Evolutionary conservation across 2,329 filamentous ascomycete genomes (phyloP).

Genomic region (Cordyceps militaris): DNA sequence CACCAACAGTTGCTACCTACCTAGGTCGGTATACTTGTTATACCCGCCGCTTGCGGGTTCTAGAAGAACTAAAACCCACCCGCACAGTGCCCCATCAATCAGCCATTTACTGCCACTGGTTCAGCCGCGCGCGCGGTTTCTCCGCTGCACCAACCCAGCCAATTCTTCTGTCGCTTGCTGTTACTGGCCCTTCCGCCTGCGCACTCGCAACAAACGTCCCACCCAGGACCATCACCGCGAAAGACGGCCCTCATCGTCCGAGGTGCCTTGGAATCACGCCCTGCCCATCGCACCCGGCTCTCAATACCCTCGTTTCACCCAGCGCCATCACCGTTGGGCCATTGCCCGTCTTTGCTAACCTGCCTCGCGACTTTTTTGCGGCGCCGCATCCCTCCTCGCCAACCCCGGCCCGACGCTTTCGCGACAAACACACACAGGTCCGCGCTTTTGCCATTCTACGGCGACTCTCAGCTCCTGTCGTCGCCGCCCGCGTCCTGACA

Average conservation of each 20-base stretch:
- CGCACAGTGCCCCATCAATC: background rate
- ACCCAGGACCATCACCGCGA: background rate
- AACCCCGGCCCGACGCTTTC: background rate
- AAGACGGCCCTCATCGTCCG: background rate
- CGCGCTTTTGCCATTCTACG: background rate
- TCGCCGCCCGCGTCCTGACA: background rate
- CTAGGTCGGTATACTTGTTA: no score
- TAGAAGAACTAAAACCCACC: background rate
- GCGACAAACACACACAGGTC: conserved; percentile 9
- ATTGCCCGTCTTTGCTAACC: background rate
- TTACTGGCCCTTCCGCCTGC: background rate
- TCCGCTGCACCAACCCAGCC: conserved; percentile 4
- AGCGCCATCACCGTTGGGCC: background rate
- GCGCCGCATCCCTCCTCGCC: background rate
- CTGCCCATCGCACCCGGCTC: background rate
- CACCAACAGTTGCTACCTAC: no score
- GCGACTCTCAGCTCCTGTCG: background rate
- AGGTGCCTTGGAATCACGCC: background rate
- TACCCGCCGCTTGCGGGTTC: no score
- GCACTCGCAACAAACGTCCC: conserved; percentile 6
- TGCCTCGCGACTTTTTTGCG: background rate
- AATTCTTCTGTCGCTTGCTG: background rate
- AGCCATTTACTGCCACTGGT: no score
- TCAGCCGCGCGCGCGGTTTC: conserved; percentile 12
- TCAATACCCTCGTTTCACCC: background rate